Base-by-base conservation (phyloP, 2,329 filamentous ascomycete genomes). In the Pseudophaeomoniella oleicola region DNA sequence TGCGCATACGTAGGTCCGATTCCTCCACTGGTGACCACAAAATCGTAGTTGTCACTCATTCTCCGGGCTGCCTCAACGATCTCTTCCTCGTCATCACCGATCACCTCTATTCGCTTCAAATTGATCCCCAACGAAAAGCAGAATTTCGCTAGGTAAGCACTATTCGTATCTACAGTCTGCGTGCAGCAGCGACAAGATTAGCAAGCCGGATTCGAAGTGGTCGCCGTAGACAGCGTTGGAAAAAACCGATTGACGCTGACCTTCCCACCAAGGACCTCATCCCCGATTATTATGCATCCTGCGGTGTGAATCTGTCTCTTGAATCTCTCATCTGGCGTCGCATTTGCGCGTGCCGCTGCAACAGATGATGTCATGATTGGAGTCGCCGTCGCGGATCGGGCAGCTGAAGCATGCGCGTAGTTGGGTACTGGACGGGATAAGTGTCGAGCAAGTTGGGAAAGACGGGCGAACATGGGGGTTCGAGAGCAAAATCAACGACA, bases 21-120 rank as follows among this genome's bases (percentile, higher is more conserved):
- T 18, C 90, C 88, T 46, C 90, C 88, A 49, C 82, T 90, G 4
- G 90, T 96, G 4, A 96, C 84, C 32, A 98, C 83, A 55, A 96
- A 84, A 59, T 96, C 90, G 54, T 94, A 96, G 44, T 73, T 78
- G 36, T 72, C 69, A 52, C 83, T 92, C 86, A 98, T 93, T 43
- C 87, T 76, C 36, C 70, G 70, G 4, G 85, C 79, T 1, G 86
- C 85, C 56, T 96, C 87, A 36, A 88, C 66, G 52, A 98, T 96
- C 50, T 94, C 87, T 43, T 66, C 65, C 53, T 94, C 85, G 44
- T 94, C 87, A 50, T 98, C 90, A 42, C 84, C 80, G 50, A 96
- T 90, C 39, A 94, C 87, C 56, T 96, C 90, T 37, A 96, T 69
- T 33, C 86, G 72, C 59, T 88, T 90, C 46, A 98, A 63, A 44